Base-by-base conservation (phyloP, 2,329 filamentous ascomycete genomes). In the Aspergillus pseudonomiae region DNA sequence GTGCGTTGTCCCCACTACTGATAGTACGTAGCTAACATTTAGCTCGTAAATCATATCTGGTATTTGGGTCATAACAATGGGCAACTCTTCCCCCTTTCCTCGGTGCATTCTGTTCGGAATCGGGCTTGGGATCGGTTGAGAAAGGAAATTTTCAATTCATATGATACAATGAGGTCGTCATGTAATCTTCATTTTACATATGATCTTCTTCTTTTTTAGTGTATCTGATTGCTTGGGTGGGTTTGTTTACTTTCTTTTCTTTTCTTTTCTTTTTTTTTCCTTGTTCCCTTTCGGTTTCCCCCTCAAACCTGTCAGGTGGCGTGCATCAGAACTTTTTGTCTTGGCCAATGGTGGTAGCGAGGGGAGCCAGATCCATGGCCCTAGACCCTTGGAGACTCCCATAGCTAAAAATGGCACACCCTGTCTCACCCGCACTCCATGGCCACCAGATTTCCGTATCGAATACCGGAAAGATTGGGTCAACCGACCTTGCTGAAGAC, bases 321-420 rank as follows among this genome's bases (percentile, higher is more conserved):
- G 61, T 60, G 59, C 60, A 63, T 55, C 59, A 55, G 45, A 58
- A 39, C 52, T 45, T 56, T 41, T 32, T 7, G 9, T 16, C n/a
- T 6, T 43, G 36, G 28, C 66, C 62, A 68, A 70, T 71, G 50
- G 62, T 14, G 26, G 61, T 28, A 11, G 14, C 34, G 7, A 24
- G 41, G 54, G 46, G 54, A 46, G 45, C 28, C 50, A 56, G 61
- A 62, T 65, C 63, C 63, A 54, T 57, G 64, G 59, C 59, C 53
- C 54, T 48, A 64, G 67, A 61, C 65, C 61, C 63, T 66, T 54
- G 48, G 50, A 43, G 55, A 63, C 62, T 63, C 64, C 4, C 14
- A 30, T 24, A 11, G 32, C 63, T 71, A 71, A 68, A 69, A 68
- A 67, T 69, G 67, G 68, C 65, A 66, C 60, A 66, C 46, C 41